Evolutionary conservation across 108 stramenopile species (phyloP).

Genomic region (Mediolabrus comicus): DNA sequence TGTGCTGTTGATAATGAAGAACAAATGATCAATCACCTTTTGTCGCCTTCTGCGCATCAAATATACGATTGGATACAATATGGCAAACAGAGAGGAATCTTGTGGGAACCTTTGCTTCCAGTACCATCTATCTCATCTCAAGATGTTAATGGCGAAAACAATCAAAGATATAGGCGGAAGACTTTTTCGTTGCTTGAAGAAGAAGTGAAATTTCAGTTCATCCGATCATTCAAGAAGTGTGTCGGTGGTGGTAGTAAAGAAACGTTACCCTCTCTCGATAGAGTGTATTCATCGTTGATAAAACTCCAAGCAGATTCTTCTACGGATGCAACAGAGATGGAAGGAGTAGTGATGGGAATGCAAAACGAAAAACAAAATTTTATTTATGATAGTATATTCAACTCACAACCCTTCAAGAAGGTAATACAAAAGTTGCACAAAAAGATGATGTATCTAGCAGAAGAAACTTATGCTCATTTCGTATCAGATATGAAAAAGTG

Average conservation of each 20-base stretch:
- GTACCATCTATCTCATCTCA: slow-evolving; percentile 17
- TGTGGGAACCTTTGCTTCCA: slow-evolving; percentile 41
- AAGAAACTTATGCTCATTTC: slow-evolving; percentile 29
- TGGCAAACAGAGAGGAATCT: slow-evolving; percentile 9
- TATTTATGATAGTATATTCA: slow-evolving; percentile 26
- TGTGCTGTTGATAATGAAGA: background rate
- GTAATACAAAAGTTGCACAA: slow-evolving; percentile 24
- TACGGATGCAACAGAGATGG: background rate
- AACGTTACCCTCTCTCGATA: background rate
- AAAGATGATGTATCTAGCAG: slow-evolving; percentile 24
- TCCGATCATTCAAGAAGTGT: slow-evolving; percentile 22
- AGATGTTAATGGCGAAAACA: background rate
- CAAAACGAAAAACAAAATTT: slow-evolving; percentile 15
- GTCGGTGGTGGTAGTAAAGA: background rate
- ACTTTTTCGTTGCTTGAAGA: slow-evolving; percentile 13
- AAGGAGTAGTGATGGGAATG: background rate
- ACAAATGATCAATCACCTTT: slow-evolving; percentile 4
- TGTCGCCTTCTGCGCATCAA: slow-evolving; percentile 24
- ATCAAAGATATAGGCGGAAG: slow-evolving; percentile 10
- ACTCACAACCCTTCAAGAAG: slow-evolving; percentile 35
- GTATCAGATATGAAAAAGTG: slow-evolving; percentile 31
- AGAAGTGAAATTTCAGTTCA: slow-evolving; percentile 42
- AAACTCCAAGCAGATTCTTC: background rate
- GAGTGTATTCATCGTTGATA: slow-evolving; percentile 11
- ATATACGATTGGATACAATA: slow-evolving; percentile 11